These are phyloP conservation scores for Jasminum sambac DNA, from an alignment of 257 asterid species.

Conservation along the genomic window DNA sequence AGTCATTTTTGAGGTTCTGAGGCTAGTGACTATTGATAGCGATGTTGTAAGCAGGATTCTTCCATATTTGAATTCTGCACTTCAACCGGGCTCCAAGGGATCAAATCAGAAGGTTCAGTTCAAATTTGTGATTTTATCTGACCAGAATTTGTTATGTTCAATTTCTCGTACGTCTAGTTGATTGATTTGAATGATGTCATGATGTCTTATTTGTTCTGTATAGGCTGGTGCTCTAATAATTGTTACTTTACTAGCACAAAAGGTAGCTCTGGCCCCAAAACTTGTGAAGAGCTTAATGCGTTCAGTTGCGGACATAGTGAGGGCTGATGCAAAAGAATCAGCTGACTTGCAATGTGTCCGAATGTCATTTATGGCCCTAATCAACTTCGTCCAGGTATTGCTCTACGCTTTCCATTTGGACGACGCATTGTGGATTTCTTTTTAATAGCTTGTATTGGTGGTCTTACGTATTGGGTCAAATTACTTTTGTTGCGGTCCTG, in stretches of 20 bases:
- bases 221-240: slow-evolving; percentile 94
- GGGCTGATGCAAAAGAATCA: slow-evolving; percentile 53
- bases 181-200: slow-evolving; percentile 7
- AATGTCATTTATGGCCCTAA: slow-evolving; percentile 70
- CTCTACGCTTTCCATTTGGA: neutral
- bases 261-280: slow-evolving; percentile 57
- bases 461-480: neutral
- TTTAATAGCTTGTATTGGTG: slow-evolving; percentile 12
- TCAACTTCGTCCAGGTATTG: slow-evolving; percentile 83
- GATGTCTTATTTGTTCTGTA: slow-evolving; percentile 13
- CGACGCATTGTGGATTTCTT: slow-evolving; percentile 21
- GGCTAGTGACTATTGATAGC: slow-evolving; percentile 49
- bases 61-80: slow-evolving; percentile 66
- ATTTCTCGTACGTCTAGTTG: slow-evolving; percentile 16
- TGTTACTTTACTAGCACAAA: slow-evolving; percentile 75
- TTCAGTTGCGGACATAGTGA: slow-evolving; percentile 61
- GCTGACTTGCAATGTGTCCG: slow-evolving; percentile 69
- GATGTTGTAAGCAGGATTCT: slow-evolving; percentile 65
- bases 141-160: neutral
- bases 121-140: neutral
- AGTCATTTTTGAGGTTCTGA: slow-evolving; percentile 75
- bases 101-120: slow-evolving; percentile 67
- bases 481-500: slow-evolving; percentile 17
- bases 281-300: slow-evolving; percentile 67
- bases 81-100: slow-evolving; percentile 54